These are phyloP conservation scores for Modicella reniformis DNA, from an alignment of 371 early-diverging fungal species.

Conservation along the genomic window DNA sequence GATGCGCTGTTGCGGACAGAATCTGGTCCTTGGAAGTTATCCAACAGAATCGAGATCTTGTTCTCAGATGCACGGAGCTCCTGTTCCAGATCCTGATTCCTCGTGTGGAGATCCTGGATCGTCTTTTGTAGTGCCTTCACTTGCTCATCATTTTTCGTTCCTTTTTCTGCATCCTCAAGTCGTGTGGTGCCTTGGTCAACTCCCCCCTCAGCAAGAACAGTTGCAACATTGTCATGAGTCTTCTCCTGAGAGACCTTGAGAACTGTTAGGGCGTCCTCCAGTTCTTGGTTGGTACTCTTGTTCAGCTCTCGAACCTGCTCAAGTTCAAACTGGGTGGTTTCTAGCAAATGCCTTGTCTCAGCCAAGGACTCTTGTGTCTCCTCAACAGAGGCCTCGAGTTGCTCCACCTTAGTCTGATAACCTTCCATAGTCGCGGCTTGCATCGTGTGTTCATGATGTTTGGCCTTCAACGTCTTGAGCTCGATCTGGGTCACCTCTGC, in stretches of 20 bases:
- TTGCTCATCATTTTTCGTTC: slow-evolving; percentile 21
- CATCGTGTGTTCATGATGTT: slow-evolving; percentile 54
- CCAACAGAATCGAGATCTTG: slow-evolving; percentile 55
- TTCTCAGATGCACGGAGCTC: slow-evolving; percentile 52
- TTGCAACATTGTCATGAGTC: too few species aligned
- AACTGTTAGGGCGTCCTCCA: slow-evolving; percentile 42
- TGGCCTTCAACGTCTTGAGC: slow-evolving; percentile 38
- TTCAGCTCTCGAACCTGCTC: slow-evolving; percentile 48
- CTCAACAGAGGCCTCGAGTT: slow-evolving; percentile 10
- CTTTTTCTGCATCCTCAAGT: too few species aligned
- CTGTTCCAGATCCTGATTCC: slow-evolving; percentile 47
- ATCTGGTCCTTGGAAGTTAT: slow-evolving; percentile 47
- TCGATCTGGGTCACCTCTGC: slow-evolving; percentile 27
- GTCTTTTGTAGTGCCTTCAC: slow-evolving; percentile 28
- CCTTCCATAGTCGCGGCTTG: slow-evolving; percentile 24
- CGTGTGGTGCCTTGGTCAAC: too few species aligned
- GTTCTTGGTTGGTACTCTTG: slow-evolving; percentile 37
- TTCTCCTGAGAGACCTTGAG: too few species aligned
- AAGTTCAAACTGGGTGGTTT: slow-evolving; percentile 26
- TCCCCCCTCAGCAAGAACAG: too few species aligned
- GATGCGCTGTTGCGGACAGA: slow-evolving; percentile 46
- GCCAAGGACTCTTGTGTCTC: slow-evolving; percentile 14
- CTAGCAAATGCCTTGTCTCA: slow-evolving; percentile 26
- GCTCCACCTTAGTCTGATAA: slow-evolving; percentile 16
- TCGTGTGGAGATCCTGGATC: slow-evolving; percentile 30